Evolutionary conservation across 768 basidiomycete species (phyloP), one percentile per base, ranked within the genome.

Genomic region (Lentinula lateritia): DNA sequence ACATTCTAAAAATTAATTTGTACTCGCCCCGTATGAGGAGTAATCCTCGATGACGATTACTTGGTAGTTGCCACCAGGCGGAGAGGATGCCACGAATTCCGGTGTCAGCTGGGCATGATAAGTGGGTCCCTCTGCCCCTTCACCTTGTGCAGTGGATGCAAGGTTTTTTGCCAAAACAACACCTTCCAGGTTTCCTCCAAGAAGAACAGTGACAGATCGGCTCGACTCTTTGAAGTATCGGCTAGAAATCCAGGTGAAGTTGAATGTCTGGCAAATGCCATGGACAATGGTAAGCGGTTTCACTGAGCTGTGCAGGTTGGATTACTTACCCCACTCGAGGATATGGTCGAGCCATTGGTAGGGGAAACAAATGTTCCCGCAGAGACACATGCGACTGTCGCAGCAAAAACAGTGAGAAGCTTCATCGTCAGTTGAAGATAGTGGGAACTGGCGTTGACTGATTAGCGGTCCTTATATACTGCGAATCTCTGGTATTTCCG

Each of bases 141-240:
- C 34, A 20, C 57, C 57, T 3, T 35, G 8, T 1, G 57, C 18
- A 18, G n/a, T 23, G n/a, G 57, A n/a, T 16, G 57, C 43, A 6
- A 58, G 32, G 35, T 58, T 32, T 16, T 58, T 41, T 32, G 46
- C 16, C 34, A 58, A n/a, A 13, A 46, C 20, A 32, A 58, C 28
- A 20, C 57, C 46, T 32, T 46, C 42, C 5, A n/a, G 15, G 20
- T 46, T 58, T n/a, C 3, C 28, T 8, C 28, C 23, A 3, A 58
- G 28, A 13, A 58, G 57, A 18, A 58, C 57, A 5, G 57, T 18
- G 20, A 58, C 34, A 13, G 57, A 58, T 20, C 34, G 38, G 32
- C 57, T 58, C 10, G 57, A 46, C 46, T 58, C 57, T 18, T 58
- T 46, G 43, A 58, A 58, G 57, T 58, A 58, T 16, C 57, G 41